Evolutionary conservation across 2,329 filamentous ascomycete species (phyloP), one percentile per base, ranked within the genome.

Genomic region (Paraphaeosphaeria sporulosa): DNA sequence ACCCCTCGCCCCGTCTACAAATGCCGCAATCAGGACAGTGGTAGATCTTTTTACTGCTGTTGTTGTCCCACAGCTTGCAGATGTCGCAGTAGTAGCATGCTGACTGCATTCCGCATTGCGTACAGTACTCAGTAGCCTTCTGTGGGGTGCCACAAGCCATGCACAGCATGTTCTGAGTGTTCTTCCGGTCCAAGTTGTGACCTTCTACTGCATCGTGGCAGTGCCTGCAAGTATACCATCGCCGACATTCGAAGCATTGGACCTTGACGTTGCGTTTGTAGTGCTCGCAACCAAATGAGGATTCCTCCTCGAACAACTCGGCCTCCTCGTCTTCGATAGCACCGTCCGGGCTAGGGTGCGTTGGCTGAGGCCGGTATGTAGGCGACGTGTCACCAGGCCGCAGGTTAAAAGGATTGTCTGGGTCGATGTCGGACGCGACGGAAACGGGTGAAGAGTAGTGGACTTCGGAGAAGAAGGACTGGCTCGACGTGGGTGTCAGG

Each of bases 31-130:
- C 95, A 71, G 89, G 87, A 77, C 95, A 99, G 76, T 99, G 95
- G 74, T 99, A 99, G 59, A 98, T 97, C 65, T 90, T 90, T 77
- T 96, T 97, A 66, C 88, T 89, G 57, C 89, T 87, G 68, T 97
- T 92, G 72, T 98, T 93, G 72, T 98, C 94, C 95, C 95, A 99
- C 1, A 99, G 84, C 79, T 97, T 97, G 84, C 95, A 99, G 57
- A 95, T 90, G 56, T 88, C 86, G 80, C 95, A 99, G 75, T 96
- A 99, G 77, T 98, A 98, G 72, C 90, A 90, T 13, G 94, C 93
- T 7, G 92, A 87, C 59, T 88, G 86, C 67, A 89, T 87, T 19
- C 89, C 90, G 75, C 95, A 99, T 58, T 87, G 84, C 53, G 85
- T 83, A 76, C 95, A 99, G 54, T 87, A 84, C 64, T 96, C 92